Evolutionary conservation across 768 basidiomycete species (phyloP).

Genomic region (Rhodotorula kratochvilovae): DNA sequence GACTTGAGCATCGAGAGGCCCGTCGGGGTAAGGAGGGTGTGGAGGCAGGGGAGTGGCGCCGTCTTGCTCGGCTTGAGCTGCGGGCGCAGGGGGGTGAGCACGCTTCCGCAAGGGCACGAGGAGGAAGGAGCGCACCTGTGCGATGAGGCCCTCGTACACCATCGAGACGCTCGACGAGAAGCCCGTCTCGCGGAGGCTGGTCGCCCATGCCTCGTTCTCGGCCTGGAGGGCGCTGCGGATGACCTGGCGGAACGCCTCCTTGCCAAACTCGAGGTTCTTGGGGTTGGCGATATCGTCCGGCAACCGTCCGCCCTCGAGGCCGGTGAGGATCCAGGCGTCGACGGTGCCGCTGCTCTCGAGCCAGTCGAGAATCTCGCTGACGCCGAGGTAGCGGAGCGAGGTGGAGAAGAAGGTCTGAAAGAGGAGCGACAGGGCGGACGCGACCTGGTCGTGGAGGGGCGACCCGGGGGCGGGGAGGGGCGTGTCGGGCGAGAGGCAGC

Average conservation of each 20-base stretch:
- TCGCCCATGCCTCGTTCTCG: slow-evolving; percentile 39
- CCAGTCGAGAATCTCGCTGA: slow-evolving; percentile 38
- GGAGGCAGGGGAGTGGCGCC: slow-evolving; percentile 28
- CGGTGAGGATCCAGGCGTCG: slow-evolving; percentile 39
- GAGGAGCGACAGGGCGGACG: slow-evolving; percentile 16
- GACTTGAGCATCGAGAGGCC: slow-evolving; percentile 36
- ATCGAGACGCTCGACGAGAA: slow-evolving; percentile 32
- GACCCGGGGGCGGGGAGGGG: slow-evolving; percentile 19
- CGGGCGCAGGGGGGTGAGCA: not conserved
- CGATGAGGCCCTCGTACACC: slow-evolving; percentile 36
- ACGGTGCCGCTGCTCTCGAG: slow-evolving; percentile 33
- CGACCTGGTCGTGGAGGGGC: slow-evolving; percentile 33
- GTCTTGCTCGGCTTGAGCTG: slow-evolving; percentile 30
- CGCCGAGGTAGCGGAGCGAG: slow-evolving; percentile 32
- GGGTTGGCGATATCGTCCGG: slow-evolving; percentile 24
- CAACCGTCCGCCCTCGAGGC: slow-evolving; percentile 27
- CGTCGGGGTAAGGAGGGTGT: slow-evolving; percentile 34
- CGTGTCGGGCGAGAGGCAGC: slow-evolving; percentile 21
- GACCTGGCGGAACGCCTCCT: slow-evolving; percentile 33
- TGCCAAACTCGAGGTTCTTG: slow-evolving; percentile 35
- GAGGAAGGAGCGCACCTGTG: slow-evolving; percentile 12
- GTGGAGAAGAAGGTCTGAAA: slow-evolving; percentile 38
- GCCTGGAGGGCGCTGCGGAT: slow-evolving; percentile 29
- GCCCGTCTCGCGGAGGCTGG: slow-evolving; percentile 31
- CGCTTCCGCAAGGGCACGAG: no score